Evolutionary conservation across 2,329 filamentous ascomycete genomes (phyloP).

Genomic region (Colletotrichum navitas): DNA sequence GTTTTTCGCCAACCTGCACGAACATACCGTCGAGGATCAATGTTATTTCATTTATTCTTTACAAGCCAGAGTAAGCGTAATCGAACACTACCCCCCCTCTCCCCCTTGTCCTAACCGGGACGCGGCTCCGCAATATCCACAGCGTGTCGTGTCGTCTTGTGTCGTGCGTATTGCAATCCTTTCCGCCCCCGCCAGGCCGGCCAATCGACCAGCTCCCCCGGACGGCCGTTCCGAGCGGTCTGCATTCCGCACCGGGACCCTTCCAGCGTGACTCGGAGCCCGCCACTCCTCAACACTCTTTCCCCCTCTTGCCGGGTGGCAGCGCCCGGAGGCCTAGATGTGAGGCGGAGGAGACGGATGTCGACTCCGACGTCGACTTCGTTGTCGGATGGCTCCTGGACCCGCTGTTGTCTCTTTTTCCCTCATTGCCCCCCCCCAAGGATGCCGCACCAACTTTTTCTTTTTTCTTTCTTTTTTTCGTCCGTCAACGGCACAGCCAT

Average conservation of each 20-base stretch:
- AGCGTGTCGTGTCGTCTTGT: neutral
- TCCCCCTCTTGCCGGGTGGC: neutral
- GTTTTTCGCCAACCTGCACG: slow-evolving; percentile 16
- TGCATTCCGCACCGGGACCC: neutral
- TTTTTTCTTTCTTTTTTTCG: too few relatives aligned
- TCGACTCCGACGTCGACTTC: neutral
- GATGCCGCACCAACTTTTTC: too few relatives aligned
- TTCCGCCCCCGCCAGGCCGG: neutral
- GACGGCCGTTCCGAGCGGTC: neutral
- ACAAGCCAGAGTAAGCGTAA: too few relatives aligned
- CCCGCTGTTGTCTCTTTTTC: too few relatives aligned
- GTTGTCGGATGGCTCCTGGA: too few relatives aligned
- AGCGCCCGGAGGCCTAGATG: neutral
- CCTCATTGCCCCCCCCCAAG: too few relatives aligned
- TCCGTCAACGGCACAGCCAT: too few relatives aligned
- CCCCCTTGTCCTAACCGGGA: neutral
- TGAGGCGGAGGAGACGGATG: neutral
- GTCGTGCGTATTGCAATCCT: too few relatives aligned
- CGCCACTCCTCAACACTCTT: neutral
- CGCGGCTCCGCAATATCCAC: neutral
- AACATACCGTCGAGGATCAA: too few relatives aligned
- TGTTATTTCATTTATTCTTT: too few relatives aligned
- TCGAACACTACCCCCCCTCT: too few relatives aligned
- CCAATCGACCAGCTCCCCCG: neutral
- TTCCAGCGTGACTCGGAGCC: neutral